A percentile compares a stretch with the other conserved stretches of the same genome.
These are phyloP conservation scores for Perilla frutescens DNA, from an alignment of 257 asterid species.

Conservation along the genomic window DNA sequence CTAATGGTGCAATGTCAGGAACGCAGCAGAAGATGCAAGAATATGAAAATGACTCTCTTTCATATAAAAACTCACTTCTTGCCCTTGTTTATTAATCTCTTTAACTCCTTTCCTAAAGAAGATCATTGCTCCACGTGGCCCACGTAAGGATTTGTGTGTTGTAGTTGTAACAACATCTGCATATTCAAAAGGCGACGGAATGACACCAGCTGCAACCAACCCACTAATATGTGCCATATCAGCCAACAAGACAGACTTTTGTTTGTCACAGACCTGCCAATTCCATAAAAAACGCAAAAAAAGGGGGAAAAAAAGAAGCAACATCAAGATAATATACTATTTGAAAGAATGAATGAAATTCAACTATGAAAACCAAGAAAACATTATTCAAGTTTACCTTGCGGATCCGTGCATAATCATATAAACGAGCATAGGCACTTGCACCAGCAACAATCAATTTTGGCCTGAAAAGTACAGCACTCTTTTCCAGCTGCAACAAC, in stretches of 20 bases:
- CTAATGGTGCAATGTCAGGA: slow-evolving; percentile 7
- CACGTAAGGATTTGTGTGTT: slow-evolving; percentile 94
- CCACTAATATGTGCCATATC: slow-evolving; percentile 99
- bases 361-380: neutral
- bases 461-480: slow-evolving; percentile 93
- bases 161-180: slow-evolving; percentile 98
- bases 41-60: slow-evolving; percentile 8
- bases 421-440: slow-evolving; percentile 94
- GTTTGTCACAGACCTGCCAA: slow-evolving; percentile 92
- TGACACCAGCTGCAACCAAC: slow-evolving; percentile 96
- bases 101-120: slow-evolving; percentile 91
- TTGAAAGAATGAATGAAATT: neutral
- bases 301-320: too few species aligned
- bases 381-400: slow-evolving; percentile 53
- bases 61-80: slow-evolving; percentile 69
- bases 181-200: slow-evolving; percentile 93
- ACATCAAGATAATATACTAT: neutral
- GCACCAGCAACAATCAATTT: slow-evolving; percentile 98
- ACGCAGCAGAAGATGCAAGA: slow-evolving; percentile 13
- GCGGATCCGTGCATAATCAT: slow-evolving; percentile 90
- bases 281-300: slow-evolving; percentile 27
- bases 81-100: slow-evolving; percentile 86
- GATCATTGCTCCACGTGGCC: slow-evolving; percentile 99
- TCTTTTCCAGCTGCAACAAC: slow-evolving; percentile 80
- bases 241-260: slow-evolving; percentile 83